phyloP scores from a whole-genome alignment of 495 filamentous ascomycete species.

The Podospora appendiculata region DNA sequence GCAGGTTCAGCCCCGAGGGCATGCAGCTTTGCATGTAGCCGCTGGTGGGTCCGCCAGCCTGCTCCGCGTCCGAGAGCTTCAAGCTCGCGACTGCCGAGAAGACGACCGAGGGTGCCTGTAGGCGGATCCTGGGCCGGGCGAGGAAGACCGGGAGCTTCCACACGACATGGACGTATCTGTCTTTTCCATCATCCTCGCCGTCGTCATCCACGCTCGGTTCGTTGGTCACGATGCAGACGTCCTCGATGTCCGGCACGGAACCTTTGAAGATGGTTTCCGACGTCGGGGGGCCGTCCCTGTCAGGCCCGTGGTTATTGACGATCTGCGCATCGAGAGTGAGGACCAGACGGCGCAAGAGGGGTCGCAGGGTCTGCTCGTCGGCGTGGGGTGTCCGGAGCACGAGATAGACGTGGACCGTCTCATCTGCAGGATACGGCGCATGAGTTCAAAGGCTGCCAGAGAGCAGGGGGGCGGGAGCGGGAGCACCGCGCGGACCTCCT shows the following conservation, averaged over 20 bases:
- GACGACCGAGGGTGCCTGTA: slow-evolving; percentile 69
- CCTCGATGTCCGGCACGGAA: slow-evolving; percentile 47
- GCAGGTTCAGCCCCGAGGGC: slow-evolving; percentile 70
- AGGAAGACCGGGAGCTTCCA: slow-evolving; percentile 77
- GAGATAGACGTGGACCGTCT: slow-evolving; percentile 64
- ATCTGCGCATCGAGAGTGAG: slow-evolving; percentile 66
- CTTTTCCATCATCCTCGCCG: slow-evolving; percentile 25
- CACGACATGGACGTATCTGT: slow-evolving; percentile 56
- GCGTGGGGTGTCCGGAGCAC: slow-evolving; percentile 60
- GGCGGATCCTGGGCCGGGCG: slow-evolving; percentile 65
- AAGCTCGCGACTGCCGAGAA: slow-evolving; percentile 69
- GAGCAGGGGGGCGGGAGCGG: slow-evolving; percentile 47
- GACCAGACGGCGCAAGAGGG: slow-evolving; percentile 53
- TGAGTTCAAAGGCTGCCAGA: slow-evolving; percentile 39
- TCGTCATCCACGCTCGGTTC: slow-evolving; percentile 24
- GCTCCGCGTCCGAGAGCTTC: slow-evolving; percentile 46
- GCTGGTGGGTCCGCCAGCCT: slow-evolving; percentile 43
- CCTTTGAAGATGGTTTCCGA: slow-evolving; percentile 62
- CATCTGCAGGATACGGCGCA: slow-evolving; percentile 47
- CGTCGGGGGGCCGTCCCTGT: slow-evolving; percentile 39
- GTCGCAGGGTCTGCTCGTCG: slow-evolving; percentile 49
- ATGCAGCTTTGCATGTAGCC: slow-evolving; percentile 69
- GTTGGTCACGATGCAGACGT: slow-evolving; percentile 55
- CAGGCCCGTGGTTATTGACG: slow-evolving; percentile 47
- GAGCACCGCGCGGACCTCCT: slow-evolving; percentile 22